A percentile compares a stretch with the other conserved stretches of the same genome.
These are phyloP conservation scores for Mycocentrospora acerina DNA, from an alignment of 2,329 filamentous ascomycete species.

Conservation along the genomic window DNA sequence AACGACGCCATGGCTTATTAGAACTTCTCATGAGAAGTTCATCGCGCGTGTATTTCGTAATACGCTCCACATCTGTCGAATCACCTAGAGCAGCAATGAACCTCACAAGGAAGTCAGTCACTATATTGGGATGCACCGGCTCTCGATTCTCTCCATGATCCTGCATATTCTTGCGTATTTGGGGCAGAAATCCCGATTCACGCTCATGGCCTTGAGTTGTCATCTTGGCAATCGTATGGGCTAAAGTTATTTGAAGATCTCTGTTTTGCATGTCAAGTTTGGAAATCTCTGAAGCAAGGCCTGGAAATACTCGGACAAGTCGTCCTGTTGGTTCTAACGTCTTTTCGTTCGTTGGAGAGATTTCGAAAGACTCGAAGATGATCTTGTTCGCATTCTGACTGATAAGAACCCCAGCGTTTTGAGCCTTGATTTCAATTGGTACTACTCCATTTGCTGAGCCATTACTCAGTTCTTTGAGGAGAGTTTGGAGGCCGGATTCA, in stretches of 20 bases:
- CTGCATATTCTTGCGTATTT: slow-evolving; percentile 43
- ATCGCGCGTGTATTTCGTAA: slow-evolving; percentile 58
- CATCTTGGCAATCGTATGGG: slow-evolving; percentile 39
- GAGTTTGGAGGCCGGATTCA: slow-evolving; percentile 8
- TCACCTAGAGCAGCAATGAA: slow-evolving; percentile 43
- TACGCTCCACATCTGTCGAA: slow-evolving; percentile 16
- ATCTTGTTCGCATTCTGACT: slow-evolving; percentile 22
- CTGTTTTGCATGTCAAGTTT: slow-evolving; percentile 18
- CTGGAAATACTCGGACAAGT: slow-evolving; percentile 50
- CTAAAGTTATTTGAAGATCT: slow-evolving; percentile 26
- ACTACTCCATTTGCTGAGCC: slow-evolving; percentile 18
- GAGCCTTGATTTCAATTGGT: slow-evolving; percentile 46
- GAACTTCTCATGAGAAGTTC: slow-evolving; percentile 52
- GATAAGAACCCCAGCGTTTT: slow-evolving; percentile 53
- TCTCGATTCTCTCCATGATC: slow-evolving; percentile 50
- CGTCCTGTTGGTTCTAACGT: slow-evolving; percentile 45
- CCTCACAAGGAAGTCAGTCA: slow-evolving; percentile 55
- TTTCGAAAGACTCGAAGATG: slow-evolving; percentile 51
- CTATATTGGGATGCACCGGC: slow-evolving; percentile 52
- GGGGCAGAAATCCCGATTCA: slow-evolving; percentile 38
- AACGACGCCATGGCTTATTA: slow-evolving; percentile 52
- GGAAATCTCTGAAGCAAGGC: slow-evolving; percentile 38
- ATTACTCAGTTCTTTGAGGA: slow-evolving; percentile 17
- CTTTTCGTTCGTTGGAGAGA: slow-evolving; percentile 46
- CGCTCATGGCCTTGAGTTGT: slow-evolving; percentile 39